A percentile compares a stretch with the other conserved stretches of the same genome.
These are phyloP conservation scores for Alternaria postmessia DNA, from an alignment of 2,329 filamentous ascomycete species.

Conservation along the genomic window DNA sequence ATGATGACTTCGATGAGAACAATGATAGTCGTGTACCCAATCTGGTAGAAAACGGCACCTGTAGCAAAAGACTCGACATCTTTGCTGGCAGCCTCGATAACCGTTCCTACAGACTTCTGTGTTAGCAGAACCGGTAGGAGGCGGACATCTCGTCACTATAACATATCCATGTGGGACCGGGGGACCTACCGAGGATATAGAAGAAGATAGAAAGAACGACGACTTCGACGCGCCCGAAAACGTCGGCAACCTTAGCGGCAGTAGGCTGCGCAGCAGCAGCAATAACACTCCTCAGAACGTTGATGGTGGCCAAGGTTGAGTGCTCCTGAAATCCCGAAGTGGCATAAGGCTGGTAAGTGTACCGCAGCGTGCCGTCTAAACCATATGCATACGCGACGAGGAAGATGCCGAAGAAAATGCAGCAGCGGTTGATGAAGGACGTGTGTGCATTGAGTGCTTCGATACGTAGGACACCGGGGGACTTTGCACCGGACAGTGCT, in stretches of 20 bases:
- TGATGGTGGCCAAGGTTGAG: constrained; percentile 63
- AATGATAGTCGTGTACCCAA: constrained; percentile 68
- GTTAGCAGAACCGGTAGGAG: not conserved
- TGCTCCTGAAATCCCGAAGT: constrained; percentile 62
- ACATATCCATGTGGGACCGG: no score
- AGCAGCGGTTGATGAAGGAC: constrained; percentile 61
- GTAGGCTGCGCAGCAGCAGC: constrained; percentile 64
- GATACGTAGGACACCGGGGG: constrained; percentile 66
- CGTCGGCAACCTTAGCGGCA: constrained; percentile 67
- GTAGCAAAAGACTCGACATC: constrained; percentile 63
- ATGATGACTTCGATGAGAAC: constrained; percentile 71
- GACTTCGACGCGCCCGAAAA: constrained; percentile 69
- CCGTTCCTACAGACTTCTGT: constrained; percentile 46
- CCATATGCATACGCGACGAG: constrained; percentile 71
- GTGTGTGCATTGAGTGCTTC: constrained; percentile 65
- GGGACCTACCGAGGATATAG: constrained; percentile 55
- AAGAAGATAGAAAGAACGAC: constrained; percentile 64
- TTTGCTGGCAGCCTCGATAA: constrained; percentile 63
- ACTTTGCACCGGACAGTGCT: constrained; percentile 43
- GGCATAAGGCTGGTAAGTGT: constrained; percentile 58
- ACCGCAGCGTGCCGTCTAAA: constrained; percentile 61
- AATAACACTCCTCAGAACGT: constrained; percentile 59
- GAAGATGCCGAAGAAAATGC: constrained; percentile 69
- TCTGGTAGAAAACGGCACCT: constrained; percentile 38
- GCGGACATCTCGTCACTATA: not conserved